Base-by-base conservation (phyloP, 305 asterid species). In the Fraxinus latifolia region DNA sequence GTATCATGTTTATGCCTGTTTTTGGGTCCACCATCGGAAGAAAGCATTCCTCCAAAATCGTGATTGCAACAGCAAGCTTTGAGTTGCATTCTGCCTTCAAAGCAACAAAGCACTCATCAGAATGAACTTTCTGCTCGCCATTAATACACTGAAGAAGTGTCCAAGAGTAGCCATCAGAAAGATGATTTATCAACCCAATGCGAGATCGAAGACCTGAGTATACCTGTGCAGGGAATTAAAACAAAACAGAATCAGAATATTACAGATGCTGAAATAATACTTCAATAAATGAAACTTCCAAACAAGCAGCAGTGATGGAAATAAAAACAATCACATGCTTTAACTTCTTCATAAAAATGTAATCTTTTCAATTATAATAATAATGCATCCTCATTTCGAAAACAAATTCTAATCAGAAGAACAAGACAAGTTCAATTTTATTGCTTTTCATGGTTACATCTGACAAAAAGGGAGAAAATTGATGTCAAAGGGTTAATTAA, bases 1-100 rank as follows among this genome's bases (percentile, higher is more conserved):
- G 95, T 82, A 95, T 91, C 99, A 95, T 93, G 88, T 95, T 95
- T 79, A 95, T 91, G 87, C 97, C 98, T 37, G 99, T 95, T 88
- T 92, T 93, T 60, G 89, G 74, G 39, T 90, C 96, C 87, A 90
- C 94, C 96, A 91, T 91, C 33, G 91, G 89, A 32, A 87, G 86
- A 88, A 91, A 90, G 84, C 92, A 88, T 50, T 91, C 91, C 86
- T 91, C 94, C 92, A 91, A 84, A 60, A 90, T 84, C 3, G 96
- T 90, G 84, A 90, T 87, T 33, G 94, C 89, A 79, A 90, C 96
- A 62, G 94, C 94, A 77, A 91, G 84, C 77, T 89, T 91, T 4
- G 94, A 87, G 86, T 91, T 90, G 93, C 94, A 89, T 84, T 91
- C 95, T 39, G 92, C 92, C 85, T 88, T 88, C 27, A 90, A 82